Evolutionary conservation across 83 land plant genomes (phyloP), one percentile per base, ranked within the genome.

Genomic region (Picea mariana): DNA sequence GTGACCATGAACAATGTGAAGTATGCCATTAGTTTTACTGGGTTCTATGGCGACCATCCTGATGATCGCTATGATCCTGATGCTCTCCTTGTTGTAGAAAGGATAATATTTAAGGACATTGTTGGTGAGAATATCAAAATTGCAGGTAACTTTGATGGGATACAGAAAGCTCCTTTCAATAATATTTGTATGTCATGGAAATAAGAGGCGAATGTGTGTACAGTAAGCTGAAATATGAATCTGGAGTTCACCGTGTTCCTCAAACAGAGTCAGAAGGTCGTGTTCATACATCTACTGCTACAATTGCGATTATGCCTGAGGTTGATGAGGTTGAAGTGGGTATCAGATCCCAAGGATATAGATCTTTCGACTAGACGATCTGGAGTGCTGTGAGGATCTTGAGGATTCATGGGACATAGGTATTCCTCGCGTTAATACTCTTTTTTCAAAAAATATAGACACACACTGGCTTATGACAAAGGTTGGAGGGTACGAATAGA

Each of bases 341-440:
- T 27, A 27, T 0, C 1, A 27, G 1, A 27, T 27, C 31, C 31
- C 31, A 27, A 27, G 31, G 31, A 27, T 27, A 27, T 27, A 27
- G 0, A 27, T 27, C 31, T 27, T 27, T 27, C 31, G 1, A 27
- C 31, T 27, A 27, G 1, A 27, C 1, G 31, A 27, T 27, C 31
- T 27, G 31, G 31, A 27, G 31, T 27, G 31, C 31, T 27, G 1
- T 27, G 31, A 27, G 31, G 31, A 27, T 27, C 31, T 27, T 27
- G 31, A 0, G n/a, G 99, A 97, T 84, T 97, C 99, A 21, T 97
- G 99, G 99, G 98, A 97, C 81, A 86, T 97, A 58, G 99, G 99
- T 26, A 97, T 97, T 64, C 99, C 99, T 72, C 93, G 99, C 27
- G 95, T 97, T 49, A 97, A 97, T 78, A 97, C 99, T 24, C 86